Percentiles rank a stretch among this genome's conserved stretches.
Evolutionary conservation across 2,329 filamentous ascomycete species (phyloP).

Genomic region (Aspergillus melleus): DNA sequence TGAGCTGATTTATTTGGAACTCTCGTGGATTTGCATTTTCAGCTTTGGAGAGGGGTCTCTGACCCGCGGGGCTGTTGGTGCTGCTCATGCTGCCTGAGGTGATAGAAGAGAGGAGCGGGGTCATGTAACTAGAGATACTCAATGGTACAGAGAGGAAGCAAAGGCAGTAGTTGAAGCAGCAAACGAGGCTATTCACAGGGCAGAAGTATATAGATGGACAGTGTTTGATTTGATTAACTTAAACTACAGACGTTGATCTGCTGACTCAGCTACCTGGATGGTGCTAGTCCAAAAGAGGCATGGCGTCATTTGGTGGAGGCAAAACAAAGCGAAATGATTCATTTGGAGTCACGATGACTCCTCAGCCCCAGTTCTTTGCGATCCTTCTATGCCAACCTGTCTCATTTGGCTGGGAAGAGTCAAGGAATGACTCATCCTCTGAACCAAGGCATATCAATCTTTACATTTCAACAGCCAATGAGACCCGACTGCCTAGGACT

Average conservation of each 20-base stretch:
- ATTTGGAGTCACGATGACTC: not conserved
- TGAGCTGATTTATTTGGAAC: constrained; percentile 74
- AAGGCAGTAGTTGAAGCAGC: not conserved
- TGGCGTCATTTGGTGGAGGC: not conserved
- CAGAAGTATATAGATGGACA: not conserved
- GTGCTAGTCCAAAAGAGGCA: not conserved
- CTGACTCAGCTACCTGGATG: not conserved
- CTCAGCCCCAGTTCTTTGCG: too few species aligned
- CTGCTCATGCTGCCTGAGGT: constrained; percentile 36
- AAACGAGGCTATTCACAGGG: not conserved
- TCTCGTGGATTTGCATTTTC: constrained; percentile 68
- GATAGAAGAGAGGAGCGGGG: not conserved
- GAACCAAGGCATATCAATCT: not conserved
- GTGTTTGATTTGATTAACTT: not conserved
- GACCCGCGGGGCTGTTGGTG: constrained; percentile 39
- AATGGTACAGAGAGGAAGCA: not conserved
- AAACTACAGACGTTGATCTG: not conserved
- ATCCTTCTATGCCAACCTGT: too few species aligned
- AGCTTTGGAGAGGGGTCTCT: constrained; percentile 65
- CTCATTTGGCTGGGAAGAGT: not conserved
- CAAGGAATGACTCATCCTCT: not conserved
- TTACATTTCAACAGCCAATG: not conserved
- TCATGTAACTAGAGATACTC: not conserved
- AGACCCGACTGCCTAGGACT: not conserved
- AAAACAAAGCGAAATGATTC: not conserved